Evolutionary conservation across 2,329 filamentous ascomycete genomes (phyloP), one percentile per base, ranked within the genome.

Genomic region (Didymella segeticola): DNA sequence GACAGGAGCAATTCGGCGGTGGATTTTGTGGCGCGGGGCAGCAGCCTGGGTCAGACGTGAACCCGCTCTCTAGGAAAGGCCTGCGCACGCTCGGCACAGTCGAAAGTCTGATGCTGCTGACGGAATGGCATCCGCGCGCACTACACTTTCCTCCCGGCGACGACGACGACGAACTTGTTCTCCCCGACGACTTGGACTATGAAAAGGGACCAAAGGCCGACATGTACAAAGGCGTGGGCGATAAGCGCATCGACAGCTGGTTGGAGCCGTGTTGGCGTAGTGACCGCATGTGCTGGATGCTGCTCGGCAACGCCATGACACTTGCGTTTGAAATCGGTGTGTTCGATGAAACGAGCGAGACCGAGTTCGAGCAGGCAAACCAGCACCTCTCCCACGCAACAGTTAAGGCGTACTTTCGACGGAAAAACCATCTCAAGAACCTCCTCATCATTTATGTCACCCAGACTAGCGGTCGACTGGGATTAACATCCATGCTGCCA

Each of bases 261-360:
- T 85, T 98, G 4, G 95, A 99, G 73, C 95, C 95, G 2, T 93
- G 91, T 8, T 97, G 93, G 91, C 84, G 93, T 64, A 81, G 79
- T 55, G 93, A 97, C 68, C 89, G 92, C 48, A 96, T 97, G 90
- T 96, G 91, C 70, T 97, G 93, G 93, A 97, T 97, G 91, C 80
- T 98, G 12, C 82, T 98, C 25, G 96, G 91, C 68, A 96, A 92
- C 30, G 92, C 91, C 12, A 90, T 93, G 79, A 90, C 92, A 1
- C 80, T 98, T 30, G 91, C 90, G 0, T 96, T 96, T 63, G 95
- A 99, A 74, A 85, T 99, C 26, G 95, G 95, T 10, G 91, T 99
- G 2, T 99, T 98, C 65, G 95, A 98, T 63, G 87, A 93, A 53
- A 91, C 93, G 60, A 91, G 90, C 53, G 89, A 93, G 65, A 75